Conservation (phyloP, 2,329 filamentous ascomycete species). For the Amylocarpus encephaloides region DNA sequence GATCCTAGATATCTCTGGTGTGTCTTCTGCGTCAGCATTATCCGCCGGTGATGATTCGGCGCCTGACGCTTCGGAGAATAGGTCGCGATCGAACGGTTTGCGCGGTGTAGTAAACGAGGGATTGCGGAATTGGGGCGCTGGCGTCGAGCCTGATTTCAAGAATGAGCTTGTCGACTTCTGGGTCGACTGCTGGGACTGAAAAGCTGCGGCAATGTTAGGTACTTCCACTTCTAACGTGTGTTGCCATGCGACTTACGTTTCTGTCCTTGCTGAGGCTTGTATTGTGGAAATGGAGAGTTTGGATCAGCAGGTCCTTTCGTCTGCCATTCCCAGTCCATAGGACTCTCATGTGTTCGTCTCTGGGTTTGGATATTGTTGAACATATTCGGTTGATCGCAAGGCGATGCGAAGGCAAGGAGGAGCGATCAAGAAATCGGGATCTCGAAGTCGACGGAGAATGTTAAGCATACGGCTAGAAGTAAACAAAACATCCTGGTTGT, state of each 20-base stretch:
- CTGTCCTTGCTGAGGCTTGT: slow-evolving; percentile 31
- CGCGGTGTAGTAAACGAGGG: slow-evolving; percentile 59
- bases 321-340: slow-evolving; percentile 64
- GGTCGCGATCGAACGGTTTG: slow-evolving; percentile 47
- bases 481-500: slow-evolving; percentile 10
- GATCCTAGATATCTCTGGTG: slow-evolving; percentile 46
- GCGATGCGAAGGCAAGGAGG: background rate
- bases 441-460: background rate
- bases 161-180: slow-evolving; percentile 36
- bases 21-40: slow-evolving; percentile 42
- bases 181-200: slow-evolving; percentile 37
- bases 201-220: slow-evolving; percentile 20
- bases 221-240: background rate
- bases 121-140: slow-evolving; percentile 51
- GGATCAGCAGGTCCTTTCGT: slow-evolving; percentile 50
- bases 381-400: slow-evolving; percentile 13
- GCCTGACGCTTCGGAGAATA: slow-evolving; percentile 49
- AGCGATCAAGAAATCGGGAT: background rate
- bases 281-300: slow-evolving; percentile 55
- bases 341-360: slow-evolving; percentile 51
- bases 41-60: slow-evolving; percentile 54
- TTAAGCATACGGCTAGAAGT: slow-evolving; percentile 2
- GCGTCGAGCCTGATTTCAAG: slow-evolving; percentile 40
- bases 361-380: slow-evolving; percentile 38
- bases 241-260: slow-evolving; percentile 20